Evolutionary conservation across 108 stramenopile species (phyloP), one percentile per base, ranked within the genome.

Genomic region (Fragilaria crotonensis): DNA sequence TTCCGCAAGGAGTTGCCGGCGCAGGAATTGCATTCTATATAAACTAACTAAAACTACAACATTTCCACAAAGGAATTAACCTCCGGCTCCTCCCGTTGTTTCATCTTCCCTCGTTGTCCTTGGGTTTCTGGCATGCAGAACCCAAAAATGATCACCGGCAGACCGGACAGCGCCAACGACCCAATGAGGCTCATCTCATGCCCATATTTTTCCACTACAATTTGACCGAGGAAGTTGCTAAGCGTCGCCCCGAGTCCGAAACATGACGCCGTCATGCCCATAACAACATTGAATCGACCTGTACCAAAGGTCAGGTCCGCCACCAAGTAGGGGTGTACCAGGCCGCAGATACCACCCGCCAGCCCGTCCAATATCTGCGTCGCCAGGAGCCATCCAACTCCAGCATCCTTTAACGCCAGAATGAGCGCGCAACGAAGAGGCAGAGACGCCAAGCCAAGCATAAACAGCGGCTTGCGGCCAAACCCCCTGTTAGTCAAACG

Each of bases 301-400:
- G 81, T 78, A 25, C 90, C 90, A 75, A 92, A 92, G 9, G 90
- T 83, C 23, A 92, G 85, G 58, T 92, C 90, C 11, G 85, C 85
- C 17, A 92, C 85, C 56, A 92, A 72, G 45, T 80, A 89, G 1
- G 90, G 90, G 63, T 92, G 90, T 25, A 92, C 50, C 19, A 92
- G 51, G 0, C 90, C 83, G 53, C 81, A 87, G 45, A 92, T 79
- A 19, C 90, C 90, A 19, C 85, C 87, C 3, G 85, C 90, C 47
- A 92, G 30, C 25, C 90, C 90, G 67, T 92, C 90, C 27, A 92
- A 63, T 33, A 92, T 87, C 62, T 89, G 90, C 46, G 90, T 92
- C 5, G 87, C 89, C 50, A 92, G 52, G 44, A 92, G 54, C 30
- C 49, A 83, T 5, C 71, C 45, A 7, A 86, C 81, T 2, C 90